Base-by-base conservation (phyloP, 1,284 basidiomycete genomes). In the Naganishia sp. region DNA sequence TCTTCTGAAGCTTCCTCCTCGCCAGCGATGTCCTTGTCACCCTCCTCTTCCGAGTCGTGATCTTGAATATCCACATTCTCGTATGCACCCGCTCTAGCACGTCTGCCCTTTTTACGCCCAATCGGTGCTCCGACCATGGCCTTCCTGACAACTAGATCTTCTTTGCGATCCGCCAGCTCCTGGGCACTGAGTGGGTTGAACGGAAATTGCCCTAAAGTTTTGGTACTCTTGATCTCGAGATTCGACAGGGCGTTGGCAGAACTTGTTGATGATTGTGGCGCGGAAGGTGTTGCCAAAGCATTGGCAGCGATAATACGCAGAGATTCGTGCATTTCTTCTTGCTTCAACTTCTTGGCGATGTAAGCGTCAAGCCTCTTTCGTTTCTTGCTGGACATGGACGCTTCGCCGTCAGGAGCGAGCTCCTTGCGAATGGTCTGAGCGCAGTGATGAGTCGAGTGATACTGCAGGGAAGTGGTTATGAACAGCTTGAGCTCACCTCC, bases 121-220 rank as follows among this genome's bases (percentile, higher is more conserved):
- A 48, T 46, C 3, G 59, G 59, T 42, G 50, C 39, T 31, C 59
- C 59, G 10, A 75, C 83, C 83, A 87, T 87, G 64, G 87, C 86
- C 57, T 90, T 83, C 56, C 88, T 82, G 13, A 88, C 86, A 66
- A 85, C 84, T 15, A 88, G 82, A 71, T 86, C 87, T 77, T 92
- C 90, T 69, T 91, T 89, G 74, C 87, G 87, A 54, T 90, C 86
- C 0, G 89, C 89, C 74, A 95, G 87, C 50, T 80, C 73, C 52
- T 74, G 65, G 0, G 79, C 78, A 42, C 75, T 79, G 2, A 73
- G 73, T 1, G 78, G 78, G 25, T 73, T 74, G 2, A 71, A 28
- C 0, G 79, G 79, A 54, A 76, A 77, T 68, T 80, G 79, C 6
- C 77, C 59, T 3, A 69, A 55, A 10, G 68, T 66, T 25, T 65